These are phyloP conservation scores for Xylaria palmicola DNA, from an alignment of 495 filamentous ascomycete species.

Conservation along the genomic window DNA sequence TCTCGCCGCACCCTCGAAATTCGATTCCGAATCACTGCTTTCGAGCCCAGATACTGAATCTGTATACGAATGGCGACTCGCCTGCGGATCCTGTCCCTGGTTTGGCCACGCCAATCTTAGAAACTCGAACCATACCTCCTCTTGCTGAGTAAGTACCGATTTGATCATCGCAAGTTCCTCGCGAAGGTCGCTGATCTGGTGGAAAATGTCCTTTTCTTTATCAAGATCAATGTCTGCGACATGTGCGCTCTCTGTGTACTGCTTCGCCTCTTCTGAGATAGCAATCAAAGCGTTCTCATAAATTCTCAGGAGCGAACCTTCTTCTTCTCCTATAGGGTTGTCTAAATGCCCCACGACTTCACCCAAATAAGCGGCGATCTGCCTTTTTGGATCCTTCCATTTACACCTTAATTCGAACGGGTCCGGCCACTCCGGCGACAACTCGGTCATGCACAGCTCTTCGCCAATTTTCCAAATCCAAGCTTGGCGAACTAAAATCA, in stretches of 20 bases:
- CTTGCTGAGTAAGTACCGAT: not conserved
- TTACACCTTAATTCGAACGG: too few species aligned
- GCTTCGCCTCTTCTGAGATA: not conserved
- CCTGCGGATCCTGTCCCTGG: not conserved
- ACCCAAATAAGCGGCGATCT: not conserved
- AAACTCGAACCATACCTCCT: slow-evolving; percentile 1
- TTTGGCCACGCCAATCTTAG: not conserved
- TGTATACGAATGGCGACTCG: not conserved
- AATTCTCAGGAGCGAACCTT: not conserved
- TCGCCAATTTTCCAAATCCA: slow-evolving; percentile 1
- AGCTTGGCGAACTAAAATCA: not conserved
- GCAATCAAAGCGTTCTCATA: not conserved
- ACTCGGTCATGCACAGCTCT: not conserved
- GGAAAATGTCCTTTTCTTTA: not conserved
- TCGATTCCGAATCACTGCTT: too few species aligned
- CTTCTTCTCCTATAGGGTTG: not conserved
- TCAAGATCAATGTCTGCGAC: not conserved
- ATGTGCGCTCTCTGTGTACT: not conserved
- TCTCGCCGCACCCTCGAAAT: too few species aligned
- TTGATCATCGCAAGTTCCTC: not conserved
- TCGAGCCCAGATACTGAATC: too few species aligned
- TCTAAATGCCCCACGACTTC: not conserved
- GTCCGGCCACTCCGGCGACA: not conserved
- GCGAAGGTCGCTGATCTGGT: slow-evolving; percentile 4
- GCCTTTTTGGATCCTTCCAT: not conserved